These are phyloP conservation scores for Gynandropsis gynandra DNA, from an alignment of 345 rosid genomes.

Conservation along the genomic window DNA sequence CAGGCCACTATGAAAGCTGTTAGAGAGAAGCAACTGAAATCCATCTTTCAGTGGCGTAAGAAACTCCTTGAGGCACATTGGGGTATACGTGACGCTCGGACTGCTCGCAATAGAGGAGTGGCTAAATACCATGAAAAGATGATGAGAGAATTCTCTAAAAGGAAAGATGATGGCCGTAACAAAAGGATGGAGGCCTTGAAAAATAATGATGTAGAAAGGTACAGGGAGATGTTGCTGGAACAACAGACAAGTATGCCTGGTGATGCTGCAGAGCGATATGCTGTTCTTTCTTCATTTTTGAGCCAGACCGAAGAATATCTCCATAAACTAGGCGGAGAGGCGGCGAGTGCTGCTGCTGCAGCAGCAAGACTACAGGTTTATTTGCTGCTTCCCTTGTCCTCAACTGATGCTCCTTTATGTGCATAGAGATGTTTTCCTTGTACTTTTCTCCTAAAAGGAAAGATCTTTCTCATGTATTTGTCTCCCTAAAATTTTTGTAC, in stretches of 20 bases:
- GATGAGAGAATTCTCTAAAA: conserved; percentile 92
- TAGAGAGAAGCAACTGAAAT: conserved; percentile 90
- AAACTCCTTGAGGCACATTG: conserved; percentile 97
- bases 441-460: not conserved
- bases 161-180: conserved; percentile 89
- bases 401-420: not conserved
- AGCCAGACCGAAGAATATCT: conserved; percentile 98
- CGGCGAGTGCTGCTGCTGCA: conserved; percentile 84
- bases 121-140: conserved; percentile 98
- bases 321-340: conserved; percentile 89
- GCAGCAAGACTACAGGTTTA: conserved; percentile 86
- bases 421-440: conserved; percentile 8
- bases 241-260: conserved; percentile 90
- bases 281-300: conserved; percentile 91
- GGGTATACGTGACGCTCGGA: conserved; percentile 97
- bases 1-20: conserved; percentile 75
- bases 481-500: conserved; percentile 19
- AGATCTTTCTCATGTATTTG: conserved; percentile 4
- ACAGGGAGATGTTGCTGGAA: conserved; percentile 96
- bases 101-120: conserved; percentile 96
- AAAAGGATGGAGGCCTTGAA: conserved; percentile 99
- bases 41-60: conserved; percentile 98
- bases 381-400: conserved; percentile 20
- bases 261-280: conserved; percentile 94
- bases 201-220: conserved; percentile 99